These are phyloP conservation scores for Boletus coccyginus DNA, from an alignment of 768 basidiomycete species.

Conservation along the genomic window DNA sequence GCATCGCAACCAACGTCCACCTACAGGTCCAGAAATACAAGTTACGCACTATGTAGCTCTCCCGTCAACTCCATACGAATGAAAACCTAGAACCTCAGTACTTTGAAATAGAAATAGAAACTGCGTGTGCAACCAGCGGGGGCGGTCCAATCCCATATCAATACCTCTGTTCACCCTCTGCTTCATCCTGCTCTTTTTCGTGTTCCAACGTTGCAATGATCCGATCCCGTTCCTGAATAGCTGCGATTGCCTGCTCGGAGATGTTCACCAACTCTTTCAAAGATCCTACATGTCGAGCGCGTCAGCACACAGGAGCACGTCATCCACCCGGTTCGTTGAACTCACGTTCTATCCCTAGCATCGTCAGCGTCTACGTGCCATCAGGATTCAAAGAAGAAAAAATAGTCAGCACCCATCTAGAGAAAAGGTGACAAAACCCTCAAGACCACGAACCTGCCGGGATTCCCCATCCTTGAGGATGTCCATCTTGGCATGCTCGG, in stretches of 20 bases:
- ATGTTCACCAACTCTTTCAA: conserved; percentile 32
- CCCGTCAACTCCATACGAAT: too few species aligned
- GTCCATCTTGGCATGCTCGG: conserved; percentile 36
- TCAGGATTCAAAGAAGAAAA: background rate
- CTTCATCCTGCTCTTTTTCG: conserved; percentile 7
- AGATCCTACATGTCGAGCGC: conserved; percentile 23
- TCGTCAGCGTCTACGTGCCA: conserved; percentile 36
- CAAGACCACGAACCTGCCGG: conserved; percentile 36
- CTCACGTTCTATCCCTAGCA: conserved; percentile 48
- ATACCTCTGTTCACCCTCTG: background rate
- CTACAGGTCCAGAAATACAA: too few species aligned
- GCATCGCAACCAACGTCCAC: too few species aligned
- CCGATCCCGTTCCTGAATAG: conserved; percentile 31
- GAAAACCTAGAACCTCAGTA: too few species aligned
- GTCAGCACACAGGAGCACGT: background rate
- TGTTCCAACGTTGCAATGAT: conserved; percentile 9
- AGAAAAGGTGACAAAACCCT: background rate
- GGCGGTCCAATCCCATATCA: too few species aligned
- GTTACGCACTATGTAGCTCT: too few species aligned
- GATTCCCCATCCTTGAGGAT: conserved; percentile 43
- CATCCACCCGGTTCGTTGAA: background rate
- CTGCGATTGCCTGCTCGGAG: conserved; percentile 33
- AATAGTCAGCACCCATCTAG: background rate
- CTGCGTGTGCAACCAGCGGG: too few species aligned
- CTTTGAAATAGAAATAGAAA: too few species aligned